Base-by-base conservation (phyloP, 176 grass and related monocot genomes). In the Calamus simplicifolius region DNA sequence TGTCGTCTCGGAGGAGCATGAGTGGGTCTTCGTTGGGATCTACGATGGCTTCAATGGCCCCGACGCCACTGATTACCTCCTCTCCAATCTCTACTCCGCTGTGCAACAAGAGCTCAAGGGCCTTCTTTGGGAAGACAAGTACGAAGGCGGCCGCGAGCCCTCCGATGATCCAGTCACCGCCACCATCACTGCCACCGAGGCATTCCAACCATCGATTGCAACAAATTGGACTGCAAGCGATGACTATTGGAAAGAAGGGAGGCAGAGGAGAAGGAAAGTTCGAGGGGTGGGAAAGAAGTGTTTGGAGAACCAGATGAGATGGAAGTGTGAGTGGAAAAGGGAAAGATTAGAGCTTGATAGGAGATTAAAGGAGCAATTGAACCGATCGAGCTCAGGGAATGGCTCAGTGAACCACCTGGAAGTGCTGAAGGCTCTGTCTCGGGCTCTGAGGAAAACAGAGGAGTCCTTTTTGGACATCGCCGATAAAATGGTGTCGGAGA, bases 21-120 rank as follows among this genome's bases (percentile, higher is more conserved):
- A 25, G 3, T 65, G 62, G 62, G 49, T 52, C 25, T 65, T 65
- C 49, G 49, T 65, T 23, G 62, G 62, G 16, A 65, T 65, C 62
- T 65, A 65, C 49, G 62, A 65, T n/a, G 62, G 62, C 23, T 65
- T 65, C 62, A 65, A 65, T 7, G 62, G 62, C 21, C 62, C 62
- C 48, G 62, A 65, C 48, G 62, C 62, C 48, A 65, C 62, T 15
- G 62, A 65, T 12, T 65, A 65, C 62, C 62, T 65, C 23, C 62
- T 65, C 16, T 27, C 62, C 62, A 65, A 65, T 21, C 62, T 65
- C 19, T 65, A 65, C 23, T 16, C 15, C 16, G 48, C 62, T 13
- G 49, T 65, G 3, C 62, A 65, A 16, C 4, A 48, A 16, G 62
- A 65, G 49, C 62, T 65, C 49, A 65, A 65, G 49, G 62, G 62